Base-by-base conservation (phyloP, 73 alveolate genomes). In the Breviolum minutum region DNA sequence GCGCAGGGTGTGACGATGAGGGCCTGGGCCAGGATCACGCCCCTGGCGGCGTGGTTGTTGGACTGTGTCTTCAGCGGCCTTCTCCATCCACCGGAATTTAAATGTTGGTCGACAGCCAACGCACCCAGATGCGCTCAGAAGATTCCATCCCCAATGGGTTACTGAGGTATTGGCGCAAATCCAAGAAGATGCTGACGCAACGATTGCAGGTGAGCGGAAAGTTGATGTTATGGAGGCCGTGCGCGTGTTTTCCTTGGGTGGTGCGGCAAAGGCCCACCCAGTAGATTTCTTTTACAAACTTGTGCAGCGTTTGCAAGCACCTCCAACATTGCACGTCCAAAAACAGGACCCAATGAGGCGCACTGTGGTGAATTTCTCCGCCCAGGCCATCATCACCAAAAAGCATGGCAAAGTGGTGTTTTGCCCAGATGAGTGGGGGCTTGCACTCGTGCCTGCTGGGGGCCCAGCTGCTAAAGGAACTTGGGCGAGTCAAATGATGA, bases 361-460 rank as follows among this genome's bases (percentile, higher is more conserved):
- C 12, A 8, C 26, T 11, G 70, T 63, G 9, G 30, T 29, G 0
- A 86, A 63, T 40, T 66, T 63, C 24, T 62, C 94, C 16, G 60
- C 94, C 8, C 20, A 63, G 12, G 94, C 94, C 80, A 85, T 0
- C 14, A 6, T 14, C 61, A 79, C 94, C 24, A 62, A 63, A 22
- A 26, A 24, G 30, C 94, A 63, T 64, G 29, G 29, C 32, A 85
- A 85, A 17, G 66, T 62, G 24, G 94, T 85, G 26, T 87, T 26
- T 30, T 87, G 95, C 68, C 95, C 95, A 9, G 95, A 87, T 16
- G 79, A 85, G 29, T 85, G 80, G 79, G 80, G 94, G 11, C 27
- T 61, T 61, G 94, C 94, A 17, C 80, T 85, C 26, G 30, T 26
- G 12, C 94, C 94, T 6, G 74, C 94, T 7, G 26, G 81, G 5